Evolutionary conservation across 75 land plant species (phyloP), one percentile per base, ranked within the genome.

Genomic region (Selaginella moellendorffii): DNA sequence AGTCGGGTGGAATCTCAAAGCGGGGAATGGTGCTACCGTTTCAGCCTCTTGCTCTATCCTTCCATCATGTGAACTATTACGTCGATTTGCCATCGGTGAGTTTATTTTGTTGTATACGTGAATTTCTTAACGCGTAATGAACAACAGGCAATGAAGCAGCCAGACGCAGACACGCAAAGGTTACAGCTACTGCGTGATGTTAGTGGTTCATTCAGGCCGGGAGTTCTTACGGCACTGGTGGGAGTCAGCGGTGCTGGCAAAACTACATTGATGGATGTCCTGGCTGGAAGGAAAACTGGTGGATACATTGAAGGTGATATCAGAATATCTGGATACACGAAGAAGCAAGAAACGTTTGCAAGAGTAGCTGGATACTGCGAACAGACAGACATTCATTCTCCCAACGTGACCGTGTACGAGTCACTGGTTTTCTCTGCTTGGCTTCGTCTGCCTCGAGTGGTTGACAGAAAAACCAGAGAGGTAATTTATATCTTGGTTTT

Each of bases 181-280:
- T 76, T 86, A 28, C 85, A 83, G 52, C 46, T 86, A 54, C 66
- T 86, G n/a, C 31, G 62, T 12, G 81, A 78, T 42, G 81, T 83
- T 0, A 80, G 71, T 68, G 82, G 82, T 27, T 81, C 83, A 24
- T 86, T 86, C 63, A 69, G 86, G 30, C 90, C 90, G 27, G 90
- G 90, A 9, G 69, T 86, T 12, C 68, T 82, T 10, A 86, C 86
- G 52, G 90, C 90, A 30, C 65, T 86, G 25, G 78, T 86, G 31
- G 90, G 90, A 52, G 85, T 82, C 22, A 83, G 86, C 72, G 90
- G 90, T 24, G 90, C 90, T 46, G 90, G 90, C 28, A 86, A 86
- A 36, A 82, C 90, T 18, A 86, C 90, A 2, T 65, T 86, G 30
- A 78, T 86, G 90, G 90, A 86, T 75, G 90, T 86, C 0, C 63